Base-by-base conservation (phyloP, 495 filamentous ascomycete species). In the Neurospora discreta region DNA sequence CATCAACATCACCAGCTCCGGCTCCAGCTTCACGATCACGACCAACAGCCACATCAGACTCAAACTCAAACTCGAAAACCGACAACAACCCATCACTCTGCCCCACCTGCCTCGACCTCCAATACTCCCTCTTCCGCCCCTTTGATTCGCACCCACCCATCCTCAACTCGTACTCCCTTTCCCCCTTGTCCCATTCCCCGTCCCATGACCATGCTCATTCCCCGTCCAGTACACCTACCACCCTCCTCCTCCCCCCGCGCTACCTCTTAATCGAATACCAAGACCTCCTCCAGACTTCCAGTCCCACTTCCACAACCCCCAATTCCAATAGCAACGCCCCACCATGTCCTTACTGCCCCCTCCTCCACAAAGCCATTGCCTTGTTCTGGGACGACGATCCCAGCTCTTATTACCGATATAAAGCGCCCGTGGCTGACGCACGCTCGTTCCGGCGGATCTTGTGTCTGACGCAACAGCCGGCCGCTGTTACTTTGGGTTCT, bases 371-470 rank as follows among this genome's bases (percentile, higher is more conserved):
- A 15, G 73, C 68, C 44, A 70, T 72, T 11, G 69, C 39, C 68
- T 15, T 52, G 3, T 74, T 74, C 33, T 74, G 73, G 73, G 67
- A 68, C 39, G 39, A 40, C 18, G 46, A 33, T 18, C 72, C 44
- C 2, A 39, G 65, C 42, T 41, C 23, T 68, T 52, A 70, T 18
- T 30, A 36, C 36, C 40, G 26, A 11, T 46, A 11, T 44, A 72
- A 41, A 5, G 26, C 68, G 5, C 70, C 67, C 18, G 23, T 18
- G 23, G 42, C 41, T 0, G 26, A 30, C 10, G 36, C 30, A 36
- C 33, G 33, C 33, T 36, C 33, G 4, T 36, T 36, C 4, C 33
- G 3, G 38, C 7, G 38, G 4, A 46, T 39, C 0, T 13, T 74
- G 1, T 74, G 73, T 42, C 20, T 74, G 0, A 70, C 46, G 1